Evolutionary conservation across 768 basidiomycete genomes (phyloP).

Genomic region (Tulasnella sp.): DNA sequence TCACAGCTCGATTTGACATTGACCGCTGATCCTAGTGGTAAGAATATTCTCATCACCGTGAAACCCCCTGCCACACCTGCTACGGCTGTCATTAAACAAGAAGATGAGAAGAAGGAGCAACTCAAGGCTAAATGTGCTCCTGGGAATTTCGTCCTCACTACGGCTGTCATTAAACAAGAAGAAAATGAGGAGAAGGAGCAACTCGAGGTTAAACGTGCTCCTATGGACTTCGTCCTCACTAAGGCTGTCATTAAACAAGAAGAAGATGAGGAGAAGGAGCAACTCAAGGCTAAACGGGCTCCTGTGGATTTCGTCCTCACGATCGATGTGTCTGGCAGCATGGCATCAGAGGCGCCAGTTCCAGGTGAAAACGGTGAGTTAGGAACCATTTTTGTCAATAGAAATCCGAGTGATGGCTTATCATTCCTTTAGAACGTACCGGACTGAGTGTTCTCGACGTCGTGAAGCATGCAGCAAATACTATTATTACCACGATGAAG

Average conservation of each 20-base stretch:
- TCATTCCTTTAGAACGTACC: not conserved
- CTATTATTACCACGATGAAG: conserved; percentile 19
- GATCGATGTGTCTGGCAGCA: conserved; percentile 22
- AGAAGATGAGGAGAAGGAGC: not conserved
- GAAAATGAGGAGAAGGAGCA: not conserved
- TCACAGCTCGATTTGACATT: not conserved
- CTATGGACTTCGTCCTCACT: conserved; percentile 22
- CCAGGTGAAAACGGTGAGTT: conserved; percentile 19
- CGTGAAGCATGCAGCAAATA: conserved; percentile 21
- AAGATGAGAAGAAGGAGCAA: not conserved
- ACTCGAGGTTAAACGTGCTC: too few species aligned
- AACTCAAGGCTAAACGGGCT: conserved; percentile 1
- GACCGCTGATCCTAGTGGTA: not conserved
- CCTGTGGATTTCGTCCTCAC: conserved; percentile 22
- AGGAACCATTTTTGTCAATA: not conserved
- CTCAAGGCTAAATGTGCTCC: too few species aligned
- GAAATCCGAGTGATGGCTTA: not conserved
- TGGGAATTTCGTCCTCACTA: too few species aligned
- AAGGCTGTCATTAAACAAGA: not conserved
- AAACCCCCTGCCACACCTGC: too few species aligned
- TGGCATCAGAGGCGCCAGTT: conserved; percentile 18
- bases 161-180: not conserved
- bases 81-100: not conserved
- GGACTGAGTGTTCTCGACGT: conserved; percentile 21
- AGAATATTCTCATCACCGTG: conserved; percentile 9